Evolutionary conservation across 805 yeast genomes (phyloP).

Genomic region (Lipomyces kockii): DNA sequence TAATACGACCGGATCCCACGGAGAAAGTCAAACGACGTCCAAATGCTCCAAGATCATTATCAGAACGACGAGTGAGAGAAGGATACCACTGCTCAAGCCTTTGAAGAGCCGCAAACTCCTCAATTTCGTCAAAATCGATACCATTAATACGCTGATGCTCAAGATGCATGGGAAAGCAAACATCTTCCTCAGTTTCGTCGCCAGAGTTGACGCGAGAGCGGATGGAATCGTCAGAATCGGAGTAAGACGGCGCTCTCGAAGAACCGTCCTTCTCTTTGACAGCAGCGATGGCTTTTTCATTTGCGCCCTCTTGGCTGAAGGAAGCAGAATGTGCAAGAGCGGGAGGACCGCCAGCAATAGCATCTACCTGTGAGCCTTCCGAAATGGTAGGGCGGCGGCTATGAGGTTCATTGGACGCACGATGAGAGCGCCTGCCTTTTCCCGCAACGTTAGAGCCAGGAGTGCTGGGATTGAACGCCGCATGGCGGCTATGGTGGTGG

Average conservation of each 20-base stretch:
- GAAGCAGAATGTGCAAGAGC: conserved; percentile 2
- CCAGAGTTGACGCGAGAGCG: conserved; percentile 36
- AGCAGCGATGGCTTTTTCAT: not conserved
- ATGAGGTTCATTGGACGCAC: conserved; percentile 1
- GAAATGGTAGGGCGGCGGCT: conserved; percentile 2
- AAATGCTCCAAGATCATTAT: conserved; percentile 32
- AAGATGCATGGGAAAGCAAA: conserved; percentile 90
- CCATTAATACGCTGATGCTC: conserved; percentile 60
- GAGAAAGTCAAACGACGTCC: conserved; percentile 32
- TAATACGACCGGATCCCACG: not conserved
- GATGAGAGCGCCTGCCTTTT: conserved; percentile 5
- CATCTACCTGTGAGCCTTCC: not conserved
- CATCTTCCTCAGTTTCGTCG: conserved; percentile 96
- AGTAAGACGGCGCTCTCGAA: conserved; percentile 1
- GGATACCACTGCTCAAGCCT: conserved; percentile 42
- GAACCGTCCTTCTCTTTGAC: not conserved
- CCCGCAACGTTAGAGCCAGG: not conserved
- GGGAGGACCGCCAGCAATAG: not conserved
- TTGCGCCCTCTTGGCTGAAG: not conserved
- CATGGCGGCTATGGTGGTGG: conserved; percentile 16
- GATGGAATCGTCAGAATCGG: conserved; percentile 26
- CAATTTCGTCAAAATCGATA: conserved; percentile 89
- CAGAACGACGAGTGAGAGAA: conserved; percentile 31
- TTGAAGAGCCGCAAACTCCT: conserved; percentile 59
- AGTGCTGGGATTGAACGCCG: conserved; percentile 11